Evolutionary conservation across 768 basidiomycete species (phyloP), one percentile per base, ranked within the genome.

Genomic region (Rhodosporidiobolus odoratus): DNA sequence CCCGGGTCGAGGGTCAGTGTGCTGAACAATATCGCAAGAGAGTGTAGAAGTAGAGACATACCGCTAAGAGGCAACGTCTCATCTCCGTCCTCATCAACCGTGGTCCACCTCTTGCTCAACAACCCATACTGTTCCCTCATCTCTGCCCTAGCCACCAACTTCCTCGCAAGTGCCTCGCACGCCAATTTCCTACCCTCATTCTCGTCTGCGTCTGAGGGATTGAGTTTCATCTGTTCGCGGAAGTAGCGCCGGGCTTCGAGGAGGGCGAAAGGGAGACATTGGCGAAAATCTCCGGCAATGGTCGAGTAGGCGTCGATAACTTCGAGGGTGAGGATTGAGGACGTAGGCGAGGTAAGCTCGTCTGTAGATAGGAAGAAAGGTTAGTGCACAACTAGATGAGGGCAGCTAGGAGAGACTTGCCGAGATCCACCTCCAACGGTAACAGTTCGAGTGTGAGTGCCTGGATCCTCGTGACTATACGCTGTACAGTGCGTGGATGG

Each of bases 151-250:
- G 60, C 69, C 40, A 75, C 54, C 12, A 75, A n/a, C 64, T 71
- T 71, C 40, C 69, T 41, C n/a, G 74, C 74, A 53, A 75, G 30
- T 3, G 61, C 70, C 41, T 75, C 74, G 58, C 66, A 68, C 9
- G 71, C 71, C 10, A 75, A 50, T 58, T 68, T 75, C 27, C 73
- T 47, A 5, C 66, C 54, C 45, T 62, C 59, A 66, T 78, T 77
- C 72, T 78, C 77, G 66, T 78, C 77, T 23, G 30, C 47, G 59
- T 77, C 77, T 5, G 70, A 67, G 6, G 77, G 77, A 62, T 77
- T 74, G 38, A n/a, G 30, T 57, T 57, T 45, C 43, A 62, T 54
- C 50, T 73, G 64, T 6, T 41, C 13, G 16, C 52, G 59, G 53
- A 77, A 77, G 32, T 61, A 69, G 15, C 65, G 53, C 2, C 74